Evolutionary conservation across 2,329 filamentous ascomycete genomes (phyloP).

Genomic region (Penicillium verrucosum): DNA sequence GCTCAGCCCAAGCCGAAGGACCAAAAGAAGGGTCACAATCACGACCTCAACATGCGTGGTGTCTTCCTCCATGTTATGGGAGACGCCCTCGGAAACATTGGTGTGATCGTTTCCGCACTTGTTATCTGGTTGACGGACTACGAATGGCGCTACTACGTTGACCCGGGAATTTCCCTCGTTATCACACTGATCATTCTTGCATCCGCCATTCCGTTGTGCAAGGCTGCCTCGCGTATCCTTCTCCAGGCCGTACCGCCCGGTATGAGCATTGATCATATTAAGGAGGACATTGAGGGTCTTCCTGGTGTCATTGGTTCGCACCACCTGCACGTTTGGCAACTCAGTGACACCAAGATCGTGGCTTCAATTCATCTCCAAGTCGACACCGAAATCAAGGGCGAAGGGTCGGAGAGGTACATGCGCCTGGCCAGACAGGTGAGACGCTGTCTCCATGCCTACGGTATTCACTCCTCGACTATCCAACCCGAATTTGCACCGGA

Average conservation of each 20-base stretch:
- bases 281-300: slow-evolving; percentile 81
- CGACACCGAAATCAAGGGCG: slow-evolving; percentile 79
- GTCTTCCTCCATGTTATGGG: slow-evolving; percentile 62
- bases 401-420: slow-evolving; percentile 81
- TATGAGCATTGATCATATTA: slow-evolving; percentile 83
- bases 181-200: slow-evolving; percentile 74
- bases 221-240: slow-evolving; percentile 67
- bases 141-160: slow-evolving; percentile 79
- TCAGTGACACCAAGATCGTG: slow-evolving; percentile 90
- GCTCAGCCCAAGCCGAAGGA: slow-evolving; percentile 62
- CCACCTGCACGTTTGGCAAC: slow-evolving; percentile 96
- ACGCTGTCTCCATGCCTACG: slow-evolving; percentile 87
- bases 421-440: slow-evolving; percentile 76
- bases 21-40: slow-evolving; percentile 51
- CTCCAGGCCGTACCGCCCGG: slow-evolving; percentile 91
- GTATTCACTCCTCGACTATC: slow-evolving; percentile 95
- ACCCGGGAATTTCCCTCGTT: slow-evolving; percentile 87
- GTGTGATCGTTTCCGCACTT: slow-evolving; percentile 62
- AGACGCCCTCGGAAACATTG: slow-evolving; percentile 48
- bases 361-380: slow-evolving; percentile 93
- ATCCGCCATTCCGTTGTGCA: slow-evolving; percentile 51
- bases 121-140: slow-evolving; percentile 88
- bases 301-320: slow-evolving; percentile 87
- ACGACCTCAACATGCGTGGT: slow-evolving; percentile 85
- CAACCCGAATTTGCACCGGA: slow-evolving; percentile 72